These are phyloP conservation scores for Tricholoma matsutake DNA, from an alignment of 768 basidiomycete species.

Conservation along the genomic window DNA sequence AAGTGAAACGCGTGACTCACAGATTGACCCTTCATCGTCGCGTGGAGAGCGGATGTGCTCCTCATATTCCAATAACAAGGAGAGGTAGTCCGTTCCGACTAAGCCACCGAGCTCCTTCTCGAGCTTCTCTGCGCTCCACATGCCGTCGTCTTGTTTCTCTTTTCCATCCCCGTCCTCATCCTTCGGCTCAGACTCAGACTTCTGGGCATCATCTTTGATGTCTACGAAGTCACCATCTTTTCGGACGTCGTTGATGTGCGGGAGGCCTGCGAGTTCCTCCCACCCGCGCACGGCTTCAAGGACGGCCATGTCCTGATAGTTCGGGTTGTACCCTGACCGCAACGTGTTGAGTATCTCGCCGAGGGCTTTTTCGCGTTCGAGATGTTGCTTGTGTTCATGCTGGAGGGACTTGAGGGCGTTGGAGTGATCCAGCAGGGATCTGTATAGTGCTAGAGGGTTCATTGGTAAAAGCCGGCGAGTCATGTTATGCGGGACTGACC, in stretches of 20 bases:
- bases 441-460: slow-evolving; percentile 64
- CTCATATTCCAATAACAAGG: slow-evolving; percentile 76
- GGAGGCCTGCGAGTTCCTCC: slow-evolving; percentile 70
- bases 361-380: slow-evolving; percentile 73
- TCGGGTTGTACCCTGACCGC: slow-evolving; percentile 89
- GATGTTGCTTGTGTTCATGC: slow-evolving; percentile 64
- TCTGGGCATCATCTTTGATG: slow-evolving; percentile 30
- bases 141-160: slow-evolving; percentile 46
- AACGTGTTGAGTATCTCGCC: slow-evolving; percentile 82
- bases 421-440: slow-evolving; percentile 68
- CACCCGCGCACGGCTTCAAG: slow-evolving; percentile 94
- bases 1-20: slow-evolving; percentile 41
- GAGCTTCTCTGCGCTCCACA: slow-evolving; percentile 60
- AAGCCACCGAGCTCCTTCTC: slow-evolving; percentile 55
- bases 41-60: slow-evolving; percentile 51
- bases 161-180: slow-evolving; percentile 25
- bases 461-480: not conserved
- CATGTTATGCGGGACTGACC: slow-evolving; percentile 46
- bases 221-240: slow-evolving; percentile 39
- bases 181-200: slow-evolving; percentile 26
- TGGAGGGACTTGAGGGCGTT: slow-evolving; percentile 75
- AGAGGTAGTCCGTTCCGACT: slow-evolving; percentile 65
- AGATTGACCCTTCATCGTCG: slow-evolving; percentile 39
- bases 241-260: slow-evolving; percentile 67
- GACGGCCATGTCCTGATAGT: slow-evolving; percentile 99